Evolutionary conservation across 371 early-diverging fungal species (phyloP), one percentile per base, ranked within the genome.

Genomic region (Batkoa obscura): DNA sequence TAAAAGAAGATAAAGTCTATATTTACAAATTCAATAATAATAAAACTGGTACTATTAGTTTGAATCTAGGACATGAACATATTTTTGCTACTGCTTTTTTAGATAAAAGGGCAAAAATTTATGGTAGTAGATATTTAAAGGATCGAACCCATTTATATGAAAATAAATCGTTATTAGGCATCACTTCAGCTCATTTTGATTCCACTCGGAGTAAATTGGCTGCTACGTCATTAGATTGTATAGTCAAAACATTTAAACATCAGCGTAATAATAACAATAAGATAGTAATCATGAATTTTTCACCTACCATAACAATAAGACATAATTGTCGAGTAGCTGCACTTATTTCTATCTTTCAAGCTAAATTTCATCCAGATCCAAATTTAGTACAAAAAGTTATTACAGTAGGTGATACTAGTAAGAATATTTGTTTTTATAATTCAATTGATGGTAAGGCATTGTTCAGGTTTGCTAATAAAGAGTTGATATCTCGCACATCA

Each of bases 291-390:
- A 23, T 23, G 23, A 23, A 23, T 23, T 23, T 23, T 23, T 23
- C 23, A 23, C 23, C 23, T 23, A 23, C 23, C 23, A 23, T 23
- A 23, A 23, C 23, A 23, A 23, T 23, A 23, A 23, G 23, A 23
- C 49, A 51, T 33, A 34, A 45, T 31, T 55, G 38, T 55, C 50
- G 58, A 34, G 2, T 43, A 12, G 6, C 37, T 58, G 66, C 83
- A 56, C 83, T 82, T 84, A 78, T 84, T 15, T 79, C 86, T 3
- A 76, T 76, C 63, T 73, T 84, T 37, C 71, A 83, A 15, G 76
- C 84, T 2, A 68, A 72, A 8, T 86, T 84, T 84, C 68, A 78
- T 53, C 64, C 64, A 31, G 72, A 73, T 55, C 60, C 72, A 50
- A 63, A 67, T 47, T 60, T 64, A 39, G 64, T 66, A 45, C 71